Percentiles rank a stretch among this genome's conserved stretches.
These are phyloP conservation scores for Podila verticillata DNA, from an alignment of 192 early-diverging fungal genomes.

Conservation along the genomic window DNA sequence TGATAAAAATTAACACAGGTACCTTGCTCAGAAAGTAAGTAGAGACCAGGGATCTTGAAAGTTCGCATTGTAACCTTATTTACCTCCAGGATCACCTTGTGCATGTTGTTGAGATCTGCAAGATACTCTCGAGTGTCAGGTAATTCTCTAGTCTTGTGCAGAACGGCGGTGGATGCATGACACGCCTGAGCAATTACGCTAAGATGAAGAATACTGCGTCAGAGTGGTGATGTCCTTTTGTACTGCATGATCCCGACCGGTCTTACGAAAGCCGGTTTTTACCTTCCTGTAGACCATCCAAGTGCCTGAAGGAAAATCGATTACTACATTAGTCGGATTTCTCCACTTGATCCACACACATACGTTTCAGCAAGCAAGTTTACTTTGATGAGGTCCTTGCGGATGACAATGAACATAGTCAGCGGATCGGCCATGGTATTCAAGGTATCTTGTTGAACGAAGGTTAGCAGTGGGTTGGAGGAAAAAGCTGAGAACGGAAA, in stretches of 20 bases:
- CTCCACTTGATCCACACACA: too few species aligned
- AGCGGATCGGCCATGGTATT: constrained; percentile 62
- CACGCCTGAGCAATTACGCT: constrained; percentile 81
- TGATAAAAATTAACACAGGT: background rate
- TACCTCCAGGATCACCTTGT: constrained; percentile 80
- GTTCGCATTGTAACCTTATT: background rate
- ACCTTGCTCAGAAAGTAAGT: background rate
- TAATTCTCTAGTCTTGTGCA: constrained; percentile 70
- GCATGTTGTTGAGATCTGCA: constrained; percentile 70
- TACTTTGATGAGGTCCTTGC: constrained; percentile 82
- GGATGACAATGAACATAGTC: constrained; percentile 83
- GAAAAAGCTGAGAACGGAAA: background rate
- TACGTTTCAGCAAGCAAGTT: background rate
- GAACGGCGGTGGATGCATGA: constrained; percentile 73
- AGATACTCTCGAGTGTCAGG: constrained; percentile 69
- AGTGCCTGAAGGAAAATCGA: constrained; percentile 30
- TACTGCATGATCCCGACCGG: background rate
- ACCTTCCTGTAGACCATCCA: constrained; percentile 78
- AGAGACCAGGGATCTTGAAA: background rate
- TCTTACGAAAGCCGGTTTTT: constrained; percentile 11
- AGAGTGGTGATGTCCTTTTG: background rate
- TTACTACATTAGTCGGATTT: background rate
- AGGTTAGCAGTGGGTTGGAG: background rate
- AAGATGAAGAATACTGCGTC: background rate
- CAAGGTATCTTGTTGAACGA: background rate